phyloP scores from a whole-genome alignment of 352 stramenopile species.

The Phytophthora crassamura region DNA sequence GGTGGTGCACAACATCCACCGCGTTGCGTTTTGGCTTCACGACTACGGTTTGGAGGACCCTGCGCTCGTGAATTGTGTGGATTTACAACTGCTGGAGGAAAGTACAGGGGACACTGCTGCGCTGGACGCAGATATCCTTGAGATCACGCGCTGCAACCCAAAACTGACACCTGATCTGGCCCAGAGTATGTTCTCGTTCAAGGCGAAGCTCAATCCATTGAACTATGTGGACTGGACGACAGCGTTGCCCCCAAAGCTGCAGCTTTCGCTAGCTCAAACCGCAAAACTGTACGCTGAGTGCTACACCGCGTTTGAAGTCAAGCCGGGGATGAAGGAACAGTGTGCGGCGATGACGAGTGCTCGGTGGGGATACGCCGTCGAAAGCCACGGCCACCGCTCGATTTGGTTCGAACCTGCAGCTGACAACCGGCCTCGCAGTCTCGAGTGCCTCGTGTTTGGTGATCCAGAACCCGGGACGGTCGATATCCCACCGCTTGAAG shows the following conservation, averaged over 20 bases:
- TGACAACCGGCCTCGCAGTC: constrained; percentile 35
- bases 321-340: neutral
- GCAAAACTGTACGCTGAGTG: constrained; percentile 25
- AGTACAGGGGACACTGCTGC: constrained; percentile 13
- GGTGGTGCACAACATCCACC: constrained; percentile 35
- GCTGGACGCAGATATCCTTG: constrained; percentile 22
- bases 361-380: constrained; percentile 35
- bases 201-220: constrained; percentile 3
- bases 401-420: constrained; percentile 45
- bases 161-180: neutral
- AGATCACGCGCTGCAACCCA: constrained; percentile 20
- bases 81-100: constrained; percentile 44
- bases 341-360: constrained; percentile 30
- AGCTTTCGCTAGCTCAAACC: constrained; percentile 13
- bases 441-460: constrained; percentile 34
- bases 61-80: constrained; percentile 28
- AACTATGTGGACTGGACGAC: neutral
- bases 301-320: constrained; percentile 3
- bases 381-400: constrained; percentile 9
- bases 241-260: constrained; percentile 2
- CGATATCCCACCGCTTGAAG: constrained; percentile 1
- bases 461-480: neutral
- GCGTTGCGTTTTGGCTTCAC: constrained; percentile 24
- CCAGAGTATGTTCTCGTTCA: constrained; percentile 25
- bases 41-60: constrained; percentile 11